Evolutionary conservation across 371 early-diverging fungal species (phyloP), one percentile per base, ranked within the genome.

Genomic region (Mucor plumbeus): DNA sequence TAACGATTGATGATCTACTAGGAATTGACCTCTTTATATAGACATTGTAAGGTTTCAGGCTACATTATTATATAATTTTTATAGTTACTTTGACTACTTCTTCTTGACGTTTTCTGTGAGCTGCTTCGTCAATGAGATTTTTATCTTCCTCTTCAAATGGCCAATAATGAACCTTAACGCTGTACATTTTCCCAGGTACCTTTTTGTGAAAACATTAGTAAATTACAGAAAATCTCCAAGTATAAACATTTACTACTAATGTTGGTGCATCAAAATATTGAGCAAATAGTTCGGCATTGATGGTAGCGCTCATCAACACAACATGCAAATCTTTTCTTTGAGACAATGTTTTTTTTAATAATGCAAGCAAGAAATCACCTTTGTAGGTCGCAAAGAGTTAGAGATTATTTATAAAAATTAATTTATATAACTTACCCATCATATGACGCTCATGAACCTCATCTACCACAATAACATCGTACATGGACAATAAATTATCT

Each of bases 251-350:
- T 76, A 80, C 76, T 31, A 75, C 71, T 5, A 84, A 58, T 9
- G 85, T 72, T 9, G 83, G 78, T 15, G 78, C 85, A 56, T 87
- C 84, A 74, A 88, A 89, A 57, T 89, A 88, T 7, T 81, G 78
- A 7, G 88, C 83, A 68, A 89, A 89, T 13, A 87, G 64, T 57
- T 87, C 88, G 33, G 87, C 85, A 74, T 91, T 87, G 64, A 91
- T 84, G 0, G 94, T 93, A 59, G 95, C 95, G 77, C 91, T 91
- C 94, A 94, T 95, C 61, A 95, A 72, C 10, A 93, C 81, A 5
- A 89, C 74, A 55, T 84, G 67, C 0, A 87, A 43, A 58, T 86
- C 81, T 33, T 72, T 61, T 19, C 85, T 76, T 35, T 59, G 74
- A 7, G 59, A 77, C 11, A 76, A 74, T 14, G 82, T 82, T 75